Evolutionary conservation across 2,329 filamentous ascomycete species (phyloP).

Genomic region (Cordyceps sp.): DNA sequence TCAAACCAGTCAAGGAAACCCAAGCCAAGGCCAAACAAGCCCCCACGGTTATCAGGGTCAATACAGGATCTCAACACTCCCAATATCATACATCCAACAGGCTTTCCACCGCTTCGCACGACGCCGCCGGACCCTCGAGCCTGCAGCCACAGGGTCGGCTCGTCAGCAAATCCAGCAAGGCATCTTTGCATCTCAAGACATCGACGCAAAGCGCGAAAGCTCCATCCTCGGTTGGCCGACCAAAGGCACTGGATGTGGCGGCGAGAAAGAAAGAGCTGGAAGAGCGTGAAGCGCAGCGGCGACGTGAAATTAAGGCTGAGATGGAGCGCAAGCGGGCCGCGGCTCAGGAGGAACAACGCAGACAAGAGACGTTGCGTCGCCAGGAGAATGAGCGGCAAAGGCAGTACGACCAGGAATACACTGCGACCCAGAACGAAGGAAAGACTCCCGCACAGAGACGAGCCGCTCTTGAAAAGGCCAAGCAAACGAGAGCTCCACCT

Average conservation of each 20-base stretch:
- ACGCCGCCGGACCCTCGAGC: conserved; percentile 13
- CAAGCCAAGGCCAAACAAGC: conserved; percentile 44
- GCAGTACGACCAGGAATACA: conserved; percentile 42
- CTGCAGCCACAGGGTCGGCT: conserved; percentile 25
- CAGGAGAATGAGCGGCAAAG: conserved; percentile 46
- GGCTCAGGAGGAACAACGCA: conserved; percentile 48
- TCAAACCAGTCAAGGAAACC: conserved; percentile 45
- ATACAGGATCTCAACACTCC: conserved; percentile 44
- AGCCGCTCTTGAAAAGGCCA: conserved; percentile 45
- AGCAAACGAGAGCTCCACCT: conserved; percentile 45
- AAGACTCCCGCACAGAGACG: conserved; percentile 52
- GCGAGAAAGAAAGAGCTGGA: conserved; percentile 76
- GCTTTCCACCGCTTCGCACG: conserved; percentile 41
- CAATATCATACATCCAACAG: conserved; percentile 42
- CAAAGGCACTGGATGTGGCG: conserved; percentile 57
- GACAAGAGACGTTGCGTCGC: conserved; percentile 39
- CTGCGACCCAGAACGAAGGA: conserved; percentile 43
- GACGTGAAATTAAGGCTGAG: conserved; percentile 67
- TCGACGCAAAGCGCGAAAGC: conserved; percentile 44
- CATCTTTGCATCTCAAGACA: conserved; percentile 42
- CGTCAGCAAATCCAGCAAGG: conserved; percentile 50
- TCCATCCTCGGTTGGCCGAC: conserved; percentile 41
- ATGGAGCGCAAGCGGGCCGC: conserved; percentile 60
- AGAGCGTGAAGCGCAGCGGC: conserved; percentile 62
- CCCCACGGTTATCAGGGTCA: conserved; percentile 55